Evolutionary conservation across 257 asterid species (phyloP).

Genomic region (Primulina huaijiensis): DNA sequence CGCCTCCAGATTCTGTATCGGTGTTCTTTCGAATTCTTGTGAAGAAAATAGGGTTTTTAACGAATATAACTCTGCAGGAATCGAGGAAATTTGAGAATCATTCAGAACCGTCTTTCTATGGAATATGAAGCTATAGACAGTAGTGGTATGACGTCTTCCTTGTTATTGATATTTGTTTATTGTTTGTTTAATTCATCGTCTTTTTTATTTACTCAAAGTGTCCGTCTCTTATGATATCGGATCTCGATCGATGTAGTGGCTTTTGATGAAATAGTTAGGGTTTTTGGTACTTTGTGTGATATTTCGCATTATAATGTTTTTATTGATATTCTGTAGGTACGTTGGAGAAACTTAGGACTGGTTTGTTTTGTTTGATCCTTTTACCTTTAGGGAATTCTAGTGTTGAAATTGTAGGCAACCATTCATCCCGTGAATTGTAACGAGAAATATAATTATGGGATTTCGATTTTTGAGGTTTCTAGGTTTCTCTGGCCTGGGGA

Average conservation of each 20-base stretch:
- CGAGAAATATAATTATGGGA: not conserved
- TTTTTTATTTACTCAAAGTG: not conserved
- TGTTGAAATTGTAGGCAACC: not conserved
- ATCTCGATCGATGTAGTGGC: not conserved
- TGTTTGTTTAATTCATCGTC: not conserved
- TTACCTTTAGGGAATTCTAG: not conserved
- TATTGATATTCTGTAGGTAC: not conserved
- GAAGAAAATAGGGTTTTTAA: not conserved
- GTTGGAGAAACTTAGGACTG: not conserved
- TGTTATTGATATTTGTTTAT: not conserved
- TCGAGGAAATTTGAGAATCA: not conserved
- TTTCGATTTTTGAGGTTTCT: not conserved
- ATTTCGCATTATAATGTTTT: not conserved
- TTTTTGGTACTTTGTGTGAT: not conserved
- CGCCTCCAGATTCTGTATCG: not conserved
- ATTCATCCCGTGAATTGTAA: not conserved
- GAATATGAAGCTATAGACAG: conserved; percentile 29
- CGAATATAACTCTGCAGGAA: not conserved
- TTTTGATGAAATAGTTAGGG: not conserved
- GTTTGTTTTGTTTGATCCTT: not conserved
- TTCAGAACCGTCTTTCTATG: conserved; percentile 7
- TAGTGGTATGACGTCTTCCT: conserved; percentile 28
- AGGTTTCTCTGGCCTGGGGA: not conserved
- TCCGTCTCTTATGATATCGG: not conserved
- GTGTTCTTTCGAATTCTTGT: not conserved